Base-by-base conservation (phyloP, 1,139 yeast species). In the Waltiozyma sp. region DNA sequence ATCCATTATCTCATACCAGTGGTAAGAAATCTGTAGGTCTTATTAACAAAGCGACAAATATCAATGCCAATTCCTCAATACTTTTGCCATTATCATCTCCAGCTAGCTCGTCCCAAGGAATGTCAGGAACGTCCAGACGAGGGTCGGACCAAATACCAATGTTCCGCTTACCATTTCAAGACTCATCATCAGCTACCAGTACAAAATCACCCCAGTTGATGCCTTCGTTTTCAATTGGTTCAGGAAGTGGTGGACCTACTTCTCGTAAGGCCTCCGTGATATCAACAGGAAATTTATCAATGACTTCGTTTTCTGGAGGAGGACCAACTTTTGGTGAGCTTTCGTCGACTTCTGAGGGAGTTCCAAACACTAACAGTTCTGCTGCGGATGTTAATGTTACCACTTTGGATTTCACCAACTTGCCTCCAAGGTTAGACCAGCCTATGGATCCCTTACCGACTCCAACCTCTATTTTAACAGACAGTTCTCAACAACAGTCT, bases 401-500 rank as follows among this genome's bases (percentile, higher is more conserved):
- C 7, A 23, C 26, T 23, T 23, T 39, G 34, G 58, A 40, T 36
- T 46, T 46, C 36, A 49, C 47, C 42, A 71, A 68, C 33, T 60
- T 78, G 5, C 85, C 85, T 1, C 73, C 80, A 0, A 75, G 67
- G 48, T 58, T 68, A 23, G 77, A 80, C 2, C 60, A 74, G 46
- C 85, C 85, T 2, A 59, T 56, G 18, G 78, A 73, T 38, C 73
- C 73, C 14, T 56, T 73, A 19, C 80, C 81, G 13, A 39, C 52
- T 4, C 11, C 50, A 2, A 55, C 19, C 8, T 36, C 39, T 14
- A 40, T 40, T n/a, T n/a, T n/a, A n/a, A n/a, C n/a, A 10, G 40
- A 41, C 10, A 26, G 4, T 10, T 26, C 28, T 6, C 34, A 31
- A 4, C 34, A 14, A 31, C 34, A n/a, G 34, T 10, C n/a, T 4